Conservation (phyloP, 257 asterid species). For the Rauvolfia tetraphylla region DNA sequence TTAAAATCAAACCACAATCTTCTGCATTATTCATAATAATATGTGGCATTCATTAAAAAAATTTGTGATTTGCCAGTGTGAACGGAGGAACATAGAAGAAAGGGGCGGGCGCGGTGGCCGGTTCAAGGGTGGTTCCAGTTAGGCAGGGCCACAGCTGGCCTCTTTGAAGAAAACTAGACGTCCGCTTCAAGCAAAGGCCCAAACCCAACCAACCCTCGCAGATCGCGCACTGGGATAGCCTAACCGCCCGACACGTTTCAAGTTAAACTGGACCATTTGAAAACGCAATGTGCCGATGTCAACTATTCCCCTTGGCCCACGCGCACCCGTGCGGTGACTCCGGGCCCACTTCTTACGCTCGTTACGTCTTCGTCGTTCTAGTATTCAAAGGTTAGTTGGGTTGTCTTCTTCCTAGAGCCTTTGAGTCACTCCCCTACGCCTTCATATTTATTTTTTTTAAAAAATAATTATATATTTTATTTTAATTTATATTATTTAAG, state of each 20-base stretch:
- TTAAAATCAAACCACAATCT: too few species aligned
- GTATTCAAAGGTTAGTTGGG: not conserved
- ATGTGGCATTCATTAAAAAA: too few species aligned
- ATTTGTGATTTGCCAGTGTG: too few species aligned
- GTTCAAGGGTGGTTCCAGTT: not conserved
- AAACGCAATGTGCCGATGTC: not conserved
- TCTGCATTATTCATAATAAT: too few species aligned
- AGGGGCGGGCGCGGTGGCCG: not conserved
- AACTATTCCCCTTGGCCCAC: not conserved
- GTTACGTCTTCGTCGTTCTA: not conserved
- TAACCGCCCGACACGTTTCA: conserved; percentile 6
- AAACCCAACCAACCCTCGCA: not conserved
- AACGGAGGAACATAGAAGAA: too few species aligned
- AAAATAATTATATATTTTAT: too few species aligned
- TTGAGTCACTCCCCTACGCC: not conserved
- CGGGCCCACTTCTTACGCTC: not conserved
- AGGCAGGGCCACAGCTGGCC: not conserved
- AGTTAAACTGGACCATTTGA: not conserved
- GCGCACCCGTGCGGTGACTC: conserved; percentile 10
- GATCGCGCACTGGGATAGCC: not conserved
- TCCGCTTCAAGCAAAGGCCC: not conserved
- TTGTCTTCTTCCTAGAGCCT: not conserved
- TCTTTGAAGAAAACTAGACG: not conserved
- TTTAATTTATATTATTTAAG: too few species aligned
- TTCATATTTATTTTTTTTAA: too few species aligned